Evolutionary conservation across 1,139 yeast genomes (phyloP).

Genomic region (Scheffersomyces insectosa): DNA sequence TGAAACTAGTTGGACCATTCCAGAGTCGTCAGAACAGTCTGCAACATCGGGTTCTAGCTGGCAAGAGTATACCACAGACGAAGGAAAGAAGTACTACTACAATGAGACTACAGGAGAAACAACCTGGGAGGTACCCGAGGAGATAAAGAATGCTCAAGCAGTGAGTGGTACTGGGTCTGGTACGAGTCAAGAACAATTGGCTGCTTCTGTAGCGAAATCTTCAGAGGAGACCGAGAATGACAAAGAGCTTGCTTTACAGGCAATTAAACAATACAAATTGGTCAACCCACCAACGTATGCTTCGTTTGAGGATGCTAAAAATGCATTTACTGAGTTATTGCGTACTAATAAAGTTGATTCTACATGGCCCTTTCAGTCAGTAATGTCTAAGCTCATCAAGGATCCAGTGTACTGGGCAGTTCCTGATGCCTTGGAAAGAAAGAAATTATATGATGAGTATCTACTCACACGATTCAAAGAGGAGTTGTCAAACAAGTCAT

Average conservation of each 20-base stretch:
- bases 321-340: constrained; percentile 54
- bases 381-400: constrained; percentile 57
- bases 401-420: constrained; percentile 74
- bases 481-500: constrained; percentile 53
- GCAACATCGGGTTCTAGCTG: constrained; percentile 49
- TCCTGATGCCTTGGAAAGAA: constrained; percentile 60
- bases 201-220: constrained; percentile 4
- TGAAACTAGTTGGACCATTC: constrained; percentile 82
- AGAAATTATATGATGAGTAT: constrained; percentile 65
- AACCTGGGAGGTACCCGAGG: constrained; percentile 77
- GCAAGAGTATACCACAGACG: constrained; percentile 67
- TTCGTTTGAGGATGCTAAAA: constrained; percentile 38
- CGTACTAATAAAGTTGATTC: constrained; percentile 59
- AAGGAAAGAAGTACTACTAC: constrained; percentile 72
- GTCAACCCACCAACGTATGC: constrained; percentile 16
- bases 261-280: constrained; percentile 7
- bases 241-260: constrained; percentile 12
- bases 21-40: constrained; percentile 47
- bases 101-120: constrained; percentile 66
- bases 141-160: constrained; percentile 14
- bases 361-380: constrained; percentile 73
- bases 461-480: constrained; percentile 54
- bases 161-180: not conserved
- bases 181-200: constrained; percentile 1
- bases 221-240: constrained; percentile 12